Percentiles rank a stretch among this genome's conserved stretches.
These are phyloP conservation scores for Bruguiera gymnorhiza DNA, from an alignment of 345 rosid genomes.

Conservation along the genomic window DNA sequence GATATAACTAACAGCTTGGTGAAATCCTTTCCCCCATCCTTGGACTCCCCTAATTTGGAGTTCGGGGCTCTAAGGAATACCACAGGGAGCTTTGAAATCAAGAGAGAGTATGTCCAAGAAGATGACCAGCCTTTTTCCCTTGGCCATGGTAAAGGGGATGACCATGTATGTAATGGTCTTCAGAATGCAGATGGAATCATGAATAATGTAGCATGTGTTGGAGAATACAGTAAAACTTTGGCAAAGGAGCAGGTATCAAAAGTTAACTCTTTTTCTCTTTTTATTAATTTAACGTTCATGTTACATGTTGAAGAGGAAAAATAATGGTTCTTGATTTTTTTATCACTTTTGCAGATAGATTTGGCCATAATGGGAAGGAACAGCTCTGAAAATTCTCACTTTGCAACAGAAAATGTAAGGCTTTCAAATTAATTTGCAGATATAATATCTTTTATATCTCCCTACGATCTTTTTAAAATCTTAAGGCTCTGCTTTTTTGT, in stretches of 20 bases:
- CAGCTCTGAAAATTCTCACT: slow-evolving; percentile 22
- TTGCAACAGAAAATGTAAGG: slow-evolving; percentile 21
- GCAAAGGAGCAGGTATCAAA: slow-evolving; percentile 54
- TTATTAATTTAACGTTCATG: no score
- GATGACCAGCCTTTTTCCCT: slow-evolving; percentile 41
- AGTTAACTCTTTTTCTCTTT: not conserved
- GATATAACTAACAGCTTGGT: slow-evolving; percentile 48
- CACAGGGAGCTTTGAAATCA: slow-evolving; percentile 35
- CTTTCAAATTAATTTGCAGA: slow-evolving; percentile 23
- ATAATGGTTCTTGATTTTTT: not conserved
- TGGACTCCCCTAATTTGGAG: slow-evolving; percentile 48
- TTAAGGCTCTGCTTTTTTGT: slow-evolving; percentile 1
- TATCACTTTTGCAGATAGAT: slow-evolving; percentile 30
- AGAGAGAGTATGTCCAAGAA: slow-evolving; percentile 50
- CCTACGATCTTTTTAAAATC: slow-evolving; percentile 1
- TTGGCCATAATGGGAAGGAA: slow-evolving; percentile 25
- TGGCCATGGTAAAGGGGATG: slow-evolving; percentile 38
- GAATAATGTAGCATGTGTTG: slow-evolving; percentile 36
- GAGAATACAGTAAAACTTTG: slow-evolving; percentile 26
- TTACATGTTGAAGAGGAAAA: not conserved
- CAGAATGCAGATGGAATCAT: slow-evolving; percentile 24
- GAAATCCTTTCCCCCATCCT: slow-evolving; percentile 43
- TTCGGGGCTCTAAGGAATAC: slow-evolving; percentile 36
- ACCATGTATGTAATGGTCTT: slow-evolving; percentile 38
- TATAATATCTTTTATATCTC: slow-evolving; percentile 29